Evolutionary conservation across 1,139 yeast genomes (phyloP), one percentile per base, ranked within the genome.

Genomic region (Debaryomyces robertsiae): DNA sequence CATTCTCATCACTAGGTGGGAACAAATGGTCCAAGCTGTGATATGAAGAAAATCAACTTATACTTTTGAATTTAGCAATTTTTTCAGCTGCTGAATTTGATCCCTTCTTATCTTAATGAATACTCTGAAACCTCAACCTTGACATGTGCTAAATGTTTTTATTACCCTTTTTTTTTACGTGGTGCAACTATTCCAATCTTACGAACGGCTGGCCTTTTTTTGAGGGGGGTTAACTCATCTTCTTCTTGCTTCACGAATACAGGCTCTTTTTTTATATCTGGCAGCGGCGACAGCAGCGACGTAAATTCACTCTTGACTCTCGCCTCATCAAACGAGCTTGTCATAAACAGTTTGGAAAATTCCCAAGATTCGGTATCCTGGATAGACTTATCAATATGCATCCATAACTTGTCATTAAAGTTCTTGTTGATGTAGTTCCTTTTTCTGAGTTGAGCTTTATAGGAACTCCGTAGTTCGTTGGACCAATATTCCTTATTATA

Each of bases 1-100:
- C n/a, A 34, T 52, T 30, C 54, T 79, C 10, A 51, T 62, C 0
- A 49, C 57, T 9, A 53, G 79, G 39, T 79, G 84, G 84, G 42
- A 56, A 23, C 6, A 37, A 52, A 28, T 48, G 66, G 47, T 48
- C 50, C 6, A 30, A 38, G 4, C 14, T 7, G 19, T 6, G 16
- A 30, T 25, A 4, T 17, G 23, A 19, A 19, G n/a, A n/a, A n/a
- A n/a, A n/a, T n/a, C n/a, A n/a, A n/a, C n/a, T n/a, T n/a, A n/a
- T n/a, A n/a, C n/a, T n/a, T n/a, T n/a, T n/a, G n/a, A n/a, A n/a
- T n/a, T n/a, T n/a, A n/a, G n/a, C n/a, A n/a, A n/a, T n/a, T n/a
- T n/a, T n/a, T n/a, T n/a, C n/a, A n/a, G n/a, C n/a, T n/a, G n/a
- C n/a, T n/a, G n/a, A n/a, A n/a, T n/a, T n/a, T n/a, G n/a, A n/a